Percentiles rank a stretch among this genome's conserved stretches.
phyloP scores from a whole-genome alignment of 768 basidiomycete species.

The Tephrocybe sp. region DNA sequence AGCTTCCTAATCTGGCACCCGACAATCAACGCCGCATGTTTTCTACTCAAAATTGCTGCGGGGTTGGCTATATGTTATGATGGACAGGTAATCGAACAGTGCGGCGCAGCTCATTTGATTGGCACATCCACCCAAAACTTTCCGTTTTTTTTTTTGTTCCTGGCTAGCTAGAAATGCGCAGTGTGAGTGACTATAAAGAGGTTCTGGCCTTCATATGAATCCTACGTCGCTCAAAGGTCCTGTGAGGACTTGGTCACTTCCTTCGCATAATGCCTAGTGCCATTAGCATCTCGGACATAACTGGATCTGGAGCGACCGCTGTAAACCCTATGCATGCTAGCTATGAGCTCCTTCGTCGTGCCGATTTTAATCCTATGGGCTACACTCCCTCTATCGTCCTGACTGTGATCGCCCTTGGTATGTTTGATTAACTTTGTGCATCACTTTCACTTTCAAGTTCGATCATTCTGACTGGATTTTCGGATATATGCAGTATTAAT shows the following conservation, averaged over 20 bases:
- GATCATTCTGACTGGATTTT: conserved; percentile 24
- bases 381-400: conserved; percentile 55
- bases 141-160: too few species aligned
- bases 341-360: background rate
- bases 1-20: background rate
- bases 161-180: too few species aligned
- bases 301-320: background rate
- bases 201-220: too few species aligned
- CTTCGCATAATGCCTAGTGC: background rate
- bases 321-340: background rate
- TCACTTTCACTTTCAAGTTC: background rate
- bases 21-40: too few species aligned
- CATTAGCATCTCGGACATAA: background rate
- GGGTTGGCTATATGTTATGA: too few species aligned
- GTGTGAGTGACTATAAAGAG: too few species aligned
- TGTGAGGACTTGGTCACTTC: background rate
- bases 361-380: conserved; percentile 49
- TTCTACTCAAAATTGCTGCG: background rate
- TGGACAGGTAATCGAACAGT: too few species aligned
- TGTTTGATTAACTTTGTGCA: background rate
- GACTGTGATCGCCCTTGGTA: conserved; percentile 43
- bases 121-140: too few species aligned
- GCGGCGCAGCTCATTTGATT: too few species aligned
- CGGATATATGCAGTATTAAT: conserved; percentile 49
- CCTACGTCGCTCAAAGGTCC: too few species aligned